Percentiles rank a stretch among this genome's conserved stretches.
Conservation (phyloP, 164 flowering plant species). For the Pachysandra terminalis region DNA sequence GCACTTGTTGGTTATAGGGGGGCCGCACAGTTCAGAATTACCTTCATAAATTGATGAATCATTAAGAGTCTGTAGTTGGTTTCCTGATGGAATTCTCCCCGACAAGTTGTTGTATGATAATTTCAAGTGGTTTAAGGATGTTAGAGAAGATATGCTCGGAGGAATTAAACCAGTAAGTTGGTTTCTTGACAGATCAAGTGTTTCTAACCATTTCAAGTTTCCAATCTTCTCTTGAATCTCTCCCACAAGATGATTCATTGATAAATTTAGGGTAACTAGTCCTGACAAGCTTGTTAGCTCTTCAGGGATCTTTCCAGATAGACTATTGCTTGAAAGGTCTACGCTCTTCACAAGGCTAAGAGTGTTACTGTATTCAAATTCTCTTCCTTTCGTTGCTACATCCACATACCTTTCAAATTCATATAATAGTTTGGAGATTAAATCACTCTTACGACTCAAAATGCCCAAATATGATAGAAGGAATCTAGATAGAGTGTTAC, state of each 20-base stretch:
- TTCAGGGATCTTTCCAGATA: neutral
- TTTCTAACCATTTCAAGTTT: neutral
- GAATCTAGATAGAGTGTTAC: neutral
- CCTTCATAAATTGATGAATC: neutral
- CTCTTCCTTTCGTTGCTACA: neutral
- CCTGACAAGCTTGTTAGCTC: neutral
- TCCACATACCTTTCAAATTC: neutral
- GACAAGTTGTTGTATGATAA: neutral
- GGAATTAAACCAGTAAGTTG: neutral
- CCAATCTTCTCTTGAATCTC: neutral
- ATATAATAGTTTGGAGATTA: neutral
- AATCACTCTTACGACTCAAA: neutral
- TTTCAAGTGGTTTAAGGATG: neutral
- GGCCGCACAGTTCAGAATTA: slow-evolving; percentile 3
- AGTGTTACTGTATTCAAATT: neutral
- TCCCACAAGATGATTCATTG: neutral
- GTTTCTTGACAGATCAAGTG: neutral
- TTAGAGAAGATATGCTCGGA: neutral
- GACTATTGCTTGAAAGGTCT: neutral
- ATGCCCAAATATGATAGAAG: neutral
- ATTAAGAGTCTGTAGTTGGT: slow-evolving; percentile 2
- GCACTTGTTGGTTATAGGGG: neutral
- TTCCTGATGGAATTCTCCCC: neutral
- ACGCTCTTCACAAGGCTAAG: neutral
- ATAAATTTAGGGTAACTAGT: neutral